phyloP scores from a whole-genome alignment of 495 filamentous ascomycete species.

The Tuber magnatum region DNA sequence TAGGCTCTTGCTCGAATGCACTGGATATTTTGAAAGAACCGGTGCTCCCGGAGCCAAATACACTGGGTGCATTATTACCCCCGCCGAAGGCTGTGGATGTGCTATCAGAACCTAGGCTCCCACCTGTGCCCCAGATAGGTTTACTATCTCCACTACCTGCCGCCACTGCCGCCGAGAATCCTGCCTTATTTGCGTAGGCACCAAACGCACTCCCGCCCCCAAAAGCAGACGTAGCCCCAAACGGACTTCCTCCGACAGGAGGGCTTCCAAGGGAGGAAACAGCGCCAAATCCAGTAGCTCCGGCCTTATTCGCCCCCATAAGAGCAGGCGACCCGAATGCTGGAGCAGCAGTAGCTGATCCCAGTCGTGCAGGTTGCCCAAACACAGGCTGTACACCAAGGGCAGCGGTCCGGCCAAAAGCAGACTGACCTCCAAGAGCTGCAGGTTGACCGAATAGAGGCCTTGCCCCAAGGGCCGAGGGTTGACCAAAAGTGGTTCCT shows the following conservation, averaged over 20 bases:
- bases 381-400: constrained; percentile 45
- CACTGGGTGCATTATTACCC: constrained; percentile 40
- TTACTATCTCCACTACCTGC: constrained; percentile 26
- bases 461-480: constrained; percentile 17
- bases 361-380: constrained; percentile 46
- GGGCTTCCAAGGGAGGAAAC: constrained; percentile 39
- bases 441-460: constrained; percentile 18
- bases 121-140: constrained; percentile 42
- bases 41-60: constrained; percentile 49
- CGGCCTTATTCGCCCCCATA: constrained; percentile 18
- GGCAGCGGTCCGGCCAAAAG: constrained; percentile 25
- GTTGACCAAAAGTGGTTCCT: constrained; percentile 29
- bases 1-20: constrained; percentile 70
- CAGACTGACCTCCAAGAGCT: constrained; percentile 4
- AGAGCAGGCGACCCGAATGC: constrained; percentile 42
- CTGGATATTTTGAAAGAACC: constrained; percentile 65
- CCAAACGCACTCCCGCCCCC: constrained; percentile 50
- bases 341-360: constrained; percentile 24
- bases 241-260: constrained; percentile 26
- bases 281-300: constrained; percentile 27
- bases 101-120: constrained; percentile 49
- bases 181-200: constrained; percentile 53
- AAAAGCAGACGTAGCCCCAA: constrained; percentile 22
- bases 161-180: constrained; percentile 49
- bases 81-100: constrained; percentile 44